Conservation (phyloP, 441 rosid species). For the Arabidopsis lyrata region DNA sequence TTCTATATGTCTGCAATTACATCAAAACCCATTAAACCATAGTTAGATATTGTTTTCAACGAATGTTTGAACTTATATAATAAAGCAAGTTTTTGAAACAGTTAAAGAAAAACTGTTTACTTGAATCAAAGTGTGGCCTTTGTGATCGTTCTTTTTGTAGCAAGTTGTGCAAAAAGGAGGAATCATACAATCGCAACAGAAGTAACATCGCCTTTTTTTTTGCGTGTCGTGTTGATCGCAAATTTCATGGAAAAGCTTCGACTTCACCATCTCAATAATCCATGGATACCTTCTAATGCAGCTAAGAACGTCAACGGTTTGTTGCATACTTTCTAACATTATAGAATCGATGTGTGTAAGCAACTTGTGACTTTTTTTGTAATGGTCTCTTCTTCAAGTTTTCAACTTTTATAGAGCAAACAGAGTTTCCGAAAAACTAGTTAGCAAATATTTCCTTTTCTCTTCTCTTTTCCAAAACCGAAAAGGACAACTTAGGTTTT, state of each 20-base stretch:
- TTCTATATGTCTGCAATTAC: constrained; percentile 29
- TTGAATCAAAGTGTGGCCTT: constrained; percentile 27
- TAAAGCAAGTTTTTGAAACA: neutral
- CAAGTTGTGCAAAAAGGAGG: constrained; percentile 23
- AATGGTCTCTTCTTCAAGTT: neutral
- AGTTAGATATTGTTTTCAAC: neutral
- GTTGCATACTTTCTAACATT: constrained; percentile 13
- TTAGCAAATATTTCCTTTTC: neutral
- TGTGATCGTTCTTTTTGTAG: constrained; percentile 14
- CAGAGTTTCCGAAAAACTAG: neutral
- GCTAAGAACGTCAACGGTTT: constrained; percentile 7
- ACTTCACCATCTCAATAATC: constrained; percentile 36
- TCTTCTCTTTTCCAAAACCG: neutral
- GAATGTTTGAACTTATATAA: neutral
- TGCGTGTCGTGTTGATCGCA: constrained; percentile 24
- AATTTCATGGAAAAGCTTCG: constrained; percentile 19
- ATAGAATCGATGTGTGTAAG: neutral
- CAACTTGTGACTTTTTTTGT: neutral
- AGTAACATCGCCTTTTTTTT: constrained; percentile 1
- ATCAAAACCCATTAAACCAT: neutral
- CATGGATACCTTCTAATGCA: constrained; percentile 31
- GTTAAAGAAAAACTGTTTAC: constrained; percentile 15
- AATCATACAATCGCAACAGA: constrained; percentile 42
- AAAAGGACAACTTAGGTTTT: neutral
- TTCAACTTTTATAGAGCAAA: constrained; percentile 6